phyloP scores from a whole-genome alignment of 495 filamentous ascomycete genomes.

The Hypoxylon trugodes region DNA sequence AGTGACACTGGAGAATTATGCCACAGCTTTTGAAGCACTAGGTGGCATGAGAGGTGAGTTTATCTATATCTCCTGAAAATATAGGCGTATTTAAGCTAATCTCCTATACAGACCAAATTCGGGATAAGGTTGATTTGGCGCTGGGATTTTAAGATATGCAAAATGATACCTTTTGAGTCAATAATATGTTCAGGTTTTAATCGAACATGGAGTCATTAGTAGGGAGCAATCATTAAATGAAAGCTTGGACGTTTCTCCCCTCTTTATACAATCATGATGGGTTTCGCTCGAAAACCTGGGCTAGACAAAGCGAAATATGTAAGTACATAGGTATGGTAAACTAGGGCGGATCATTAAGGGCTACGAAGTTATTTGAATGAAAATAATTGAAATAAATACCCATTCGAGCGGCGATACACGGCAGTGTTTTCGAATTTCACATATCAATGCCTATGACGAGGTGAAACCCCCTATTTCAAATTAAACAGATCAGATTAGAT shows the following conservation, averaged over 20 bases:
- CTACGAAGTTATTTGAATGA: constrained; percentile 5
- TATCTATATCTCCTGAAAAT: neutral
- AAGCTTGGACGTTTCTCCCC: constrained; percentile 22
- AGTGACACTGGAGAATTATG: constrained; percentile 62
- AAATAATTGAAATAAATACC: too few species aligned
- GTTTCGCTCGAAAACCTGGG: constrained; percentile 9
- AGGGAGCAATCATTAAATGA: constrained; percentile 25
- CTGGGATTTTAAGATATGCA: constrained; percentile 27
- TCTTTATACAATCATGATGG: constrained; percentile 23
- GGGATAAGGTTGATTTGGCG: constrained; percentile 43
- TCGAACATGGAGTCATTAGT: neutral
- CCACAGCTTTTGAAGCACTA: constrained; percentile 66
- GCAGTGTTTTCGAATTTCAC: too few species aligned
- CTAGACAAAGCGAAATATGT: constrained; percentile 6
- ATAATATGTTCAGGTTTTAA: neutral
- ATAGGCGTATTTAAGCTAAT: neutral
- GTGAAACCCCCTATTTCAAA: too few species aligned
- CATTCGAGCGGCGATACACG: too few species aligned
- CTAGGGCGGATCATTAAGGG: constrained; percentile 2
- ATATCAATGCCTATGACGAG: too few species aligned
- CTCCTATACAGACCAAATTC: constrained; percentile 41
- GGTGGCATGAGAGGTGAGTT: constrained; percentile 68
- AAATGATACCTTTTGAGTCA: neutral
- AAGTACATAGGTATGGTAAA: constrained; percentile 4
- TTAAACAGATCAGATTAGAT: too few species aligned